Conservation (phyloP, 2,329 filamentous ascomycete species). For the Cladosporium phlei region DNA sequence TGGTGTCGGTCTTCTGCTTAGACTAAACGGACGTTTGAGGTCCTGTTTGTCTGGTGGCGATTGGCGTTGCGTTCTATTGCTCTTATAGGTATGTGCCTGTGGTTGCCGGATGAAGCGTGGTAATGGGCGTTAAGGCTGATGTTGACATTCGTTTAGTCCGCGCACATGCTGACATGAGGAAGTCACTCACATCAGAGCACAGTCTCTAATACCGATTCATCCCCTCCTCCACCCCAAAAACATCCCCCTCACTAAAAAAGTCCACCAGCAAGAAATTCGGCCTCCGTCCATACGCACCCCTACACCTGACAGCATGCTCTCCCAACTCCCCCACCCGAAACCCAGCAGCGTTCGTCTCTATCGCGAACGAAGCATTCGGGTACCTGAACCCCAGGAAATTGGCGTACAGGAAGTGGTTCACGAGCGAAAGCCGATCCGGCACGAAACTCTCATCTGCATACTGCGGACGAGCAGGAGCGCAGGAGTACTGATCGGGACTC, state of each 20-base stretch:
- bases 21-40: too few species aligned
- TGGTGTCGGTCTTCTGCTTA: too few species aligned
- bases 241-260: constrained; percentile 28
- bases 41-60: too few species aligned
- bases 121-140: too few species aligned
- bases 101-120: too few species aligned
- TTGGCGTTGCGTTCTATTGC: too few species aligned
- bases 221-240: constrained; percentile 26
- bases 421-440: constrained; percentile 41
- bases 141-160: too few species aligned
- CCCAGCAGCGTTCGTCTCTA: constrained; percentile 39
- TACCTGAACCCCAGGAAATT: constrained; percentile 40
- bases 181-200: neutral
- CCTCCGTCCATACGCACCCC: constrained; percentile 32
- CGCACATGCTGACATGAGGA: too few species aligned
- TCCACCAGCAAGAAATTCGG: constrained; percentile 43
- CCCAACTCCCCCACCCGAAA: constrained; percentile 39
- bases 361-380: constrained; percentile 38
- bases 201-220: constrained; percentile 23
- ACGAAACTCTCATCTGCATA: constrained; percentile 30
- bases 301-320: constrained; percentile 39
- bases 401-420: constrained; percentile 44
- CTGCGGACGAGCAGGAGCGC: constrained; percentile 38
- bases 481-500: constrained; percentile 31
- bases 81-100: too few species aligned